Evolutionary conservation across 306 rosid genomes (phyloP), one percentile per base, ranked within the genome.

Genomic region (Neltuma alba): DNA sequence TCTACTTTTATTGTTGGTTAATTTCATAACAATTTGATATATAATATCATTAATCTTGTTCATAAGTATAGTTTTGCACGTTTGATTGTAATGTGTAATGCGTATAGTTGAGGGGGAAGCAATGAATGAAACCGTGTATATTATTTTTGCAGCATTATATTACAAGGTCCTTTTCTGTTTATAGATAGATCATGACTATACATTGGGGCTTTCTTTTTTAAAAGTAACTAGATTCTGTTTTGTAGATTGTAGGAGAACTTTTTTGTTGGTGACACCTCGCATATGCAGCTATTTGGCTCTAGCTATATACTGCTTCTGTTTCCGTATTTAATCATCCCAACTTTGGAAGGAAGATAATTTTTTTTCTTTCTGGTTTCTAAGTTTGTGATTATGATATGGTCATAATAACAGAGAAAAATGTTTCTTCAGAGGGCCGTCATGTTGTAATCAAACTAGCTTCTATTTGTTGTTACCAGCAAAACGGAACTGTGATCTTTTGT

Each of bases 101-200:
- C n/a, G 33, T 57, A 18, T 16, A 48, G 9, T 9, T 57, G 27
- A 30, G 7, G 27, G 64, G 4, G 14, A 57, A 21, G 30, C 2
- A 54, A 54, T 9, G n/a, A 23, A 54, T 42, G 48, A 42, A 21
- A 13, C 3, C 3, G 16, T 20, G 16, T 16, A 16, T 3, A 47
- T 44, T 47, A 21, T 16, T 2, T 11, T 27, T 27, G 66, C 66
- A 13, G 38, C 37, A 60, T 30, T 54, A 54, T n/a, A 23, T 54
- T 2, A 16, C 42, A 8, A 7, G 0, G 34, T 50, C 28, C n/a
- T 21, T 34, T 21, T 34, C 23, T 60, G 37, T 34, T 38, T 70
- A 47, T 69, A 79, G 67, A 80, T 72, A 58, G 73, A 76, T 72
- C 47, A 65, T 25, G 80, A 80, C 82, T 33, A 57, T 76, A 62